Conservation (phyloP, 371 early-diverging fungal genomes). For the Mucor piriformis region DNA sequence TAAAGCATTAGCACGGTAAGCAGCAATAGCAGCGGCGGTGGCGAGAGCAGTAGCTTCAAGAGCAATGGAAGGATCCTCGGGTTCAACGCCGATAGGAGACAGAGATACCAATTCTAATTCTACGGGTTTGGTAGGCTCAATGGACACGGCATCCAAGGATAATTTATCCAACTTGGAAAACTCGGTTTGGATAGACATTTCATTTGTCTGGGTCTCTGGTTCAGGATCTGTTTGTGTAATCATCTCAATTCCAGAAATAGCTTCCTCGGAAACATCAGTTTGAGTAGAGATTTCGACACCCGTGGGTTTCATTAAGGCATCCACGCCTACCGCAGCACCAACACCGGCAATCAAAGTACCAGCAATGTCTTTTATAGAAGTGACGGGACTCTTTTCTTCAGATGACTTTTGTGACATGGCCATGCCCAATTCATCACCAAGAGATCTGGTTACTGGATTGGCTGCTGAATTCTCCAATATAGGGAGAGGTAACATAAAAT, state of each 20-base stretch:
- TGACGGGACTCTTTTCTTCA: neutral
- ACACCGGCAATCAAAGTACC: slow-evolving; percentile 13
- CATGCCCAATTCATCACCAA: slow-evolving; percentile 35
- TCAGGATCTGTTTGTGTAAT: slow-evolving; percentile 6
- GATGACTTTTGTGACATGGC: slow-evolving; percentile 7
- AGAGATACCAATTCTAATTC: neutral
- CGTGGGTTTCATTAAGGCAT: neutral
- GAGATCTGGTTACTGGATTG: slow-evolving; percentile 19
- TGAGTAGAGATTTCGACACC: slow-evolving; percentile 13
- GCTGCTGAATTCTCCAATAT: neutral
- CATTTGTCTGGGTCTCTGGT: neutral
- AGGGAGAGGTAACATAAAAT: neutral
- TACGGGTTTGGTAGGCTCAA: neutral
- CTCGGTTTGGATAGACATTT: slow-evolving; percentile 19
- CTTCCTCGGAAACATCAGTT: slow-evolving; percentile 3
- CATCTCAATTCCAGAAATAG: neutral
- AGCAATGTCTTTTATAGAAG: slow-evolving; percentile 6
- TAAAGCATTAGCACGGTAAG: neutral
- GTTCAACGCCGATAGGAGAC: neutral
- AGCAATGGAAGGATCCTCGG: slow-evolving; percentile 15
- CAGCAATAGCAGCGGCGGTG: slow-evolving; percentile 10
- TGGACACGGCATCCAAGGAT: neutral
- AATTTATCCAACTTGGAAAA: neutral
- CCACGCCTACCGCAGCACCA: slow-evolving; percentile 3
- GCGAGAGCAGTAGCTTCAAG: neutral